These are phyloP conservation scores for Colletotrichum abscissum DNA, from an alignment of 2,329 filamentous ascomycete species.

Conservation along the genomic window DNA sequence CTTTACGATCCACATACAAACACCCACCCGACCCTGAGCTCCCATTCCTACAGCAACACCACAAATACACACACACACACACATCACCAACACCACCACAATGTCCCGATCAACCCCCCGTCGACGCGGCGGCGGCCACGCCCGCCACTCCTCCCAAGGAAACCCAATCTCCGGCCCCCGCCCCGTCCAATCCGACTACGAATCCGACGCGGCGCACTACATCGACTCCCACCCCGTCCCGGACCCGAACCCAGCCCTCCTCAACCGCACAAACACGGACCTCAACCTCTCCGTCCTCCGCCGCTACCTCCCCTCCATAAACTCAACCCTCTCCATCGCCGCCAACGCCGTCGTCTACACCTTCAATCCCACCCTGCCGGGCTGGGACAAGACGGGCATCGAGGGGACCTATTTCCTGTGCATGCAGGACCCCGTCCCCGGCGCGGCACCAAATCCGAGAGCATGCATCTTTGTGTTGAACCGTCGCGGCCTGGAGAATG, in stretches of 20 bases:
- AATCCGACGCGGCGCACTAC: constrained; percentile 71
- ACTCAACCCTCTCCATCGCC: constrained; percentile 80
- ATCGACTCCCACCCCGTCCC: constrained; percentile 51
- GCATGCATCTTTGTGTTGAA: constrained; percentile 79
- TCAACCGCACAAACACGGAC: constrained; percentile 80
- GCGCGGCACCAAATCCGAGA: constrained; percentile 50
- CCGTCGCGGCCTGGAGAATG: constrained; percentile 76
- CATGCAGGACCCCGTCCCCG: constrained; percentile 62
- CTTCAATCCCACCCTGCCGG: constrained; percentile 71
- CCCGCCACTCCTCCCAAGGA: constrained; percentile 53
- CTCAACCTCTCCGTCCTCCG: constrained; percentile 88
- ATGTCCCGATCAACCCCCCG: constrained; percentile 60
- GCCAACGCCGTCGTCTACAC: constrained; percentile 89
- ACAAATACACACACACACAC: not conserved
- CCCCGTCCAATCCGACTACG: constrained; percentile 66
- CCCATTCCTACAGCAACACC: constrained; percentile 28
- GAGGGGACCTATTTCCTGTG: constrained; percentile 94
- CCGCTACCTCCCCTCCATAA: constrained; percentile 82
- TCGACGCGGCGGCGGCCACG: constrained; percentile 47
- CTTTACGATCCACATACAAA: not conserved
- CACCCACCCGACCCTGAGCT: constrained; percentile 22
- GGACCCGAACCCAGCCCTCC: constrained; percentile 60
- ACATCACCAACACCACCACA: not conserved
- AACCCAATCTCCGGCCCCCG: constrained; percentile 40
- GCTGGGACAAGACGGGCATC: constrained; percentile 87